Base-by-base conservation (phyloP, 140 eudicot genomes). In the Senecio squalidus region DNA sequence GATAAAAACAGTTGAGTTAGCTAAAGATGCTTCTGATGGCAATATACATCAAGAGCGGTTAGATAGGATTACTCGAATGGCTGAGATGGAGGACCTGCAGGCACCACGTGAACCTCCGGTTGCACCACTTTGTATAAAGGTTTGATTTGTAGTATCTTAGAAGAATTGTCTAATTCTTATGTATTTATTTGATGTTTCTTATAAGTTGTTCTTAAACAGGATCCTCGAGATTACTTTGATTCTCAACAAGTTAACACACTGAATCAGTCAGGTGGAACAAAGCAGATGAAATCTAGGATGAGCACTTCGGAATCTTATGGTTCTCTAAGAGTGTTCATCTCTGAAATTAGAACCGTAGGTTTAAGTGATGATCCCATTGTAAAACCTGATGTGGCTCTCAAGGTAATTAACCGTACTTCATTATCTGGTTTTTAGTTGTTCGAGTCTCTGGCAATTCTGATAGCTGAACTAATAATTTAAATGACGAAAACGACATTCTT, bases 41-140 rank as follows among this genome's bases (percentile, higher is more conserved):
- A 74, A 70, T 58, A 55, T 59, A 60, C 55, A 77, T 46, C 86
- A 65, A 81, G 96, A 69, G 38, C 84, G 82, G 48, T 58, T 81
- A 41, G 82, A 77, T 53, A 80, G 89, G 75, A 60, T 76, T 25
- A 70, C 80, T 54, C 78, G 88, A 55, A 68, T 80, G 84, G 74
- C 96, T 41, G 99, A 87, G 82, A 82, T 92, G 29, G 99, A 92
- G 81, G 99, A 92, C 85, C 85, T 92, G 24, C 96, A 88, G 73
- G 99, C 89, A 60, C 93, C 99, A 65, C 89, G 68, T 65, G 99
- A 84, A 31, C 99, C 84, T 62, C 89, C 95, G 3, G 78, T 92
- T 33, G 96, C 99, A 13, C 89, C 96, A 48, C 93, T 92, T 27
- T 76, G 79, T 77, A 92, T 92, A 58, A 88, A 92, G 95, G 98